Evolutionary conservation across 345 rosid genomes (phyloP).

Genomic region (Aquilaria sinensis): DNA sequence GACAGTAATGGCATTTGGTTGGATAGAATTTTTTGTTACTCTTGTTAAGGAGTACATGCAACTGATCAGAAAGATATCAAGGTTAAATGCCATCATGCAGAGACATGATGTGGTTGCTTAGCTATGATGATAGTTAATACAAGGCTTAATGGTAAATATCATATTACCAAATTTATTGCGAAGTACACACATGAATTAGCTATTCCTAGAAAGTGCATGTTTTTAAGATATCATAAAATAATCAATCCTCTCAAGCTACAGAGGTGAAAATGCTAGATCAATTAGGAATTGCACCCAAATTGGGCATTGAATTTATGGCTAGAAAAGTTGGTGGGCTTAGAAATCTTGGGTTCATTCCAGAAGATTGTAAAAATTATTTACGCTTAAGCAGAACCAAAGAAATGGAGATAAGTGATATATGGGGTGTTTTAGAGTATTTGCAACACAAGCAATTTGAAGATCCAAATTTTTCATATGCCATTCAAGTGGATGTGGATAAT

Average conservation of each 20-base stretch:
- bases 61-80: not conserved
- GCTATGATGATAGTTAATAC: not conserved
- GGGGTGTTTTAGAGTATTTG: not conserved
- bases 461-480: slow-evolving; percentile 22
- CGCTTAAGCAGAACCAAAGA: not conserved
- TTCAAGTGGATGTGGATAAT: slow-evolving; percentile 30
- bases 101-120: not conserved
- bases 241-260: not conserved
- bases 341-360: not conserved
- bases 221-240: not conserved
- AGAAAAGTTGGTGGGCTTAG: not conserved
- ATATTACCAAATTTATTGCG: not conserved
- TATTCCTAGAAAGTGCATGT: not conserved
- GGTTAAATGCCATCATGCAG: not conserved
- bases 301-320: not conserved
- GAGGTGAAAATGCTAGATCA: not conserved
- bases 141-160: not conserved
- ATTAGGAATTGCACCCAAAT: not conserved
- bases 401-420: not conserved
- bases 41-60: not conserved
- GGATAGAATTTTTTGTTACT: not conserved
- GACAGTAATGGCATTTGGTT: not conserved
- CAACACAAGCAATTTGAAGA: not conserved
- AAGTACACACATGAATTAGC: not conserved
- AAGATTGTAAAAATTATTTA: not conserved